Evolutionary conservation across 176 grass and related monocot genomes (phyloP).

Genomic region (Echinochloa phyllopogon): DNA sequence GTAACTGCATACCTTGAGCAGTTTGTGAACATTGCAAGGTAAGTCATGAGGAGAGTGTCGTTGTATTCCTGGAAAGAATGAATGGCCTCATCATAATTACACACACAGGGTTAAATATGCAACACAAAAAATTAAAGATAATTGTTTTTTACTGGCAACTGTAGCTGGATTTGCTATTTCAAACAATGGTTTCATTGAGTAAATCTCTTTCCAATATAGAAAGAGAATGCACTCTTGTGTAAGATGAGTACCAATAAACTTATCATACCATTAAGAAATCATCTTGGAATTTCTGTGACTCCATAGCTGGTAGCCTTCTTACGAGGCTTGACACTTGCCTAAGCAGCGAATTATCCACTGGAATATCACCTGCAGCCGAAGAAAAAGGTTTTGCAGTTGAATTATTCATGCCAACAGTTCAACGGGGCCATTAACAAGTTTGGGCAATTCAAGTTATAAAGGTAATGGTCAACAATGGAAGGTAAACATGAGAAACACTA

Average conservation of each 20-base stretch:
- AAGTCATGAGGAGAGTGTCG: slow-evolving; percentile 95
- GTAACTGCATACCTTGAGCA: slow-evolving; percentile 68
- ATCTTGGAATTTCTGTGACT: slow-evolving; percentile 95
- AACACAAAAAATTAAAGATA: slow-evolving; percentile 13
- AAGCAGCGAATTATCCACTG: slow-evolving; percentile 85
- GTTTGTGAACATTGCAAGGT: slow-evolving; percentile 96
- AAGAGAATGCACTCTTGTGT: not conserved
- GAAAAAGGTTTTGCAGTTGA: not conserved
- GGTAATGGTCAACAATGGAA: slow-evolving; percentile 2
- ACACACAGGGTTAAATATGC: not conserved
- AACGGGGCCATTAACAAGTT: not conserved
- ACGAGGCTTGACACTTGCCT: slow-evolving; percentile 97
- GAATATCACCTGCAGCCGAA: slow-evolving; percentile 71
- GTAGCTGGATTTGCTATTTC: not conserved
- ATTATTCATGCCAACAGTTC: not conserved
- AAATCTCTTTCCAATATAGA: not conserved
- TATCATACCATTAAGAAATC: slow-evolving; percentile 89
- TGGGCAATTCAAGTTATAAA: slow-evolving; percentile 1
- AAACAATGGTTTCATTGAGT: not conserved
- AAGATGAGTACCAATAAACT: slow-evolving; percentile 14
- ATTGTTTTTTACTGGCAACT: not conserved
- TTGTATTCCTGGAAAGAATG: slow-evolving; percentile 87
- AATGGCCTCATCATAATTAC: slow-evolving; percentile 14
- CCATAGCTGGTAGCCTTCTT: slow-evolving; percentile 93
- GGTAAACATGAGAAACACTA: slow-evolving; percentile 7